These are phyloP conservation scores for Selaginella moellendorffii DNA, from an alignment of 75 land plant genomes.

Conservation along the genomic window DNA sequence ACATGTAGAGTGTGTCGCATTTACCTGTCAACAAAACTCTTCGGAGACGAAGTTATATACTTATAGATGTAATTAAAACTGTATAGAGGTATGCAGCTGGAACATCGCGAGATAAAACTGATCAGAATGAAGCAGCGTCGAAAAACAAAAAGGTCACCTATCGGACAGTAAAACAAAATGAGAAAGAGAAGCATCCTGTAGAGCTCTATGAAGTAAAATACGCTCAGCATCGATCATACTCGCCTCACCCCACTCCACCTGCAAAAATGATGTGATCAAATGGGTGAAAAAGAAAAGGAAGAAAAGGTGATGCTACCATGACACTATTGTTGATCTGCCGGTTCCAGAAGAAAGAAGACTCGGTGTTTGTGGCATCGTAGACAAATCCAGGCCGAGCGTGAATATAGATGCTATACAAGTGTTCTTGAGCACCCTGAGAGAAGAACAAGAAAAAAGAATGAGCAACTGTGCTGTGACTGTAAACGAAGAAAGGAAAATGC, in stretches of 20 bases:
- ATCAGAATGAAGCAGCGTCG: no score
- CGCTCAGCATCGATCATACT: not conserved
- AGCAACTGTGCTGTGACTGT: not conserved
- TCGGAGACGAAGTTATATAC: constrained; percentile 68
- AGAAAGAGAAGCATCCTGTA: not conserved
- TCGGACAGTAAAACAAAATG: not conserved
- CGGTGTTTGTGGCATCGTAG: not conserved
- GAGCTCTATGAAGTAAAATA: not conserved
- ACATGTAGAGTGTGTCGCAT: no score
- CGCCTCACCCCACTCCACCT: not conserved
- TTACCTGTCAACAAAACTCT: constrained; percentile 97
- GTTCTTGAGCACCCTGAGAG: not conserved
- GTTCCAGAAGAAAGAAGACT: not conserved
- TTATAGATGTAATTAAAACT: constrained; percentile 81
- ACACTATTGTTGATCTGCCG: not conserved
- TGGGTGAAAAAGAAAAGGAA: no score
- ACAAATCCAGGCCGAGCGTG: not conserved
- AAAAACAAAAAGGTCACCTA: not conserved
- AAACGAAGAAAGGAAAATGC: not conserved
- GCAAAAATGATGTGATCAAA: no score
- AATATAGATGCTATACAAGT: not conserved
- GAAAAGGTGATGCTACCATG: no score
- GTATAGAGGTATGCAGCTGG: constrained; percentile 95
- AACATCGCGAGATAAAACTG: no score
- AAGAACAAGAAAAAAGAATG: not conserved